Conservation (phyloP, 106 monocot genomes). For the Acanthochlamys bracteata region DNA sequence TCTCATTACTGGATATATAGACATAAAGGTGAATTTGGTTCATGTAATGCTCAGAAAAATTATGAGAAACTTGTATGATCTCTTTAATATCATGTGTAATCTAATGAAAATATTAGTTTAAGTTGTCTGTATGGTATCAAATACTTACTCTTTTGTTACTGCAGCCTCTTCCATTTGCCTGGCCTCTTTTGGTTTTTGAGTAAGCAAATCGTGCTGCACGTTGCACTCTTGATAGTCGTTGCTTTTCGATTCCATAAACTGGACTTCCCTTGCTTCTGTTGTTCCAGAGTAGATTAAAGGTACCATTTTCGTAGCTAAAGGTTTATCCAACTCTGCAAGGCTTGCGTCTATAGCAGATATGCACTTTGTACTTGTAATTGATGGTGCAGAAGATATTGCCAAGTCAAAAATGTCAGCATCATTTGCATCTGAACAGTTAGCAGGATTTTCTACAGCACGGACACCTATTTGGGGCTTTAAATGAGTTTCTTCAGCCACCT, state of each 20-base stretch:
- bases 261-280: constrained; percentile 2
- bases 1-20: constrained; percentile 18
- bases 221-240: constrained; percentile 1
- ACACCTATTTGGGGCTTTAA: constrained; percentile 4
- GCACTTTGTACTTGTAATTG: constrained; percentile 3
- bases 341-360: not conserved
- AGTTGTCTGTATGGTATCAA: not conserved
- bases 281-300: not conserved
- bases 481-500: constrained; percentile 4
- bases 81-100: not conserved
- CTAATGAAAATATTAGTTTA: not conserved
- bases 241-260: not conserved
- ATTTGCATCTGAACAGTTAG: not conserved
- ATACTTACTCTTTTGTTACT: constrained; percentile 17
- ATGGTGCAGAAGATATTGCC: constrained; percentile 7
- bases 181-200: constrained; percentile 2
- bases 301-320: constrained; percentile 3
- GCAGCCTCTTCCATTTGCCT: constrained; percentile 1
- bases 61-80: not conserved
- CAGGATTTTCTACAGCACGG: not conserved
- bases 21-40: not conserved
- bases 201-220: constrained; percentile 2
- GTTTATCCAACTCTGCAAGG: not conserved
- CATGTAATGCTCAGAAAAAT: not conserved
- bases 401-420: constrained; percentile 1